Evolutionary conservation across 164 flowering plant species (phyloP).

Genomic region (Vitis labrusca): DNA sequence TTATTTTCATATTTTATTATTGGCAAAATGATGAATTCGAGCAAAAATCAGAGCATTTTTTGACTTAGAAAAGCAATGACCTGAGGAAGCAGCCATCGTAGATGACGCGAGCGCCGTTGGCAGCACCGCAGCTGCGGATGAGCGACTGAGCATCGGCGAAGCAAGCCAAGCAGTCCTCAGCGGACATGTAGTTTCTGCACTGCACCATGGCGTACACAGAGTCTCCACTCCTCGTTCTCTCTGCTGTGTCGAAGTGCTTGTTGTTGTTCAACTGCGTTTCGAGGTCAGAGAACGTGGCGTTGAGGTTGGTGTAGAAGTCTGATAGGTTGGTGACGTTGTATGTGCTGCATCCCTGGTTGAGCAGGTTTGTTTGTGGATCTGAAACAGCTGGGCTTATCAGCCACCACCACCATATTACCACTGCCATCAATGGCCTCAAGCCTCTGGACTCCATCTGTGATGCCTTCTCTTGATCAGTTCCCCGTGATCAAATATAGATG

Average conservation of each 20-base stretch:
- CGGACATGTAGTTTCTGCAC: constrained; percentile 45
- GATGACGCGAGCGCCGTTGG: constrained; percentile 40
- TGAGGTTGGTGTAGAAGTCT: constrained; percentile 22
- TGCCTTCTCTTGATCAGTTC: too few species aligned
- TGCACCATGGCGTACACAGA: constrained; percentile 43
- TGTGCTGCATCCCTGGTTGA: constrained; percentile 31
- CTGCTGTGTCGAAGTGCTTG: constrained; percentile 36
- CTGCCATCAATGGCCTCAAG: not conserved
- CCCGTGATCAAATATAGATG: too few species aligned
- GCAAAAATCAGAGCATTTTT: too few species aligned
- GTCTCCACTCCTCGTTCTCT: constrained; percentile 21
- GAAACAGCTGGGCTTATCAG: not conserved
- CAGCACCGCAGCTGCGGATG: constrained; percentile 41
- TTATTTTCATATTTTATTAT: too few species aligned
- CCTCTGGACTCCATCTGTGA: too few species aligned
- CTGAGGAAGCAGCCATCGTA: constrained; percentile 59
- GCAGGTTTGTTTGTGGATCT: constrained; percentile 24
- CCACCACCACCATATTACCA: too few species aligned
- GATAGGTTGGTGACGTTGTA: constrained; percentile 23
- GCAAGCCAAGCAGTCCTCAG: constrained; percentile 42
- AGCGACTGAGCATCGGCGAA: constrained; percentile 23
- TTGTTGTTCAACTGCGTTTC: constrained; percentile 3
- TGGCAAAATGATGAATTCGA: too few species aligned
- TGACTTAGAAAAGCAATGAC: constrained; percentile 14
- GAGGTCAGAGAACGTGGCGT: constrained; percentile 22